Conservation (phyloP, 1,139 yeast genomes). For the Debaryomyces udenii region DNA sequence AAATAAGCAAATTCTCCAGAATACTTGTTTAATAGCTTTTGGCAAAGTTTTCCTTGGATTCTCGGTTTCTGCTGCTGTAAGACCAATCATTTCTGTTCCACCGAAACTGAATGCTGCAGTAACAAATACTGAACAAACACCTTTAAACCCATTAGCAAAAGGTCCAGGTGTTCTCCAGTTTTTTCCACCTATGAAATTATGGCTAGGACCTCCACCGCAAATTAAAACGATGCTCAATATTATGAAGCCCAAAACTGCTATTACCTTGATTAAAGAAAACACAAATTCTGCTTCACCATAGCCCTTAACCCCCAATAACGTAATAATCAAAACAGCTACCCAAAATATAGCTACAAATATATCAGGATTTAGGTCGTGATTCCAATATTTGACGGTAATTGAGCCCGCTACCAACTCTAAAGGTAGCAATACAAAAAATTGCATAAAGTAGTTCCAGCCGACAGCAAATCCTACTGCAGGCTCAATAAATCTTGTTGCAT, state of each 20-base stretch:
- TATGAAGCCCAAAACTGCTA: constrained; percentile 44
- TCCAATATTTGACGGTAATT: constrained; percentile 46
- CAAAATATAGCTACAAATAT: constrained; percentile 44
- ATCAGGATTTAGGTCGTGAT: constrained; percentile 37
- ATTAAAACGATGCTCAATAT: constrained; percentile 45
- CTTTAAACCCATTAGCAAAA: constrained; percentile 48
- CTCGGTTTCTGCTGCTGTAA: constrained; percentile 46
- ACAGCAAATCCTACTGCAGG: constrained; percentile 47
- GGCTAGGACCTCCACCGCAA: constrained; percentile 44
- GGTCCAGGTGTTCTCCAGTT: constrained; percentile 47
- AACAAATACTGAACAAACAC: constrained; percentile 42
- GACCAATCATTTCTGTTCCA: constrained; percentile 46
- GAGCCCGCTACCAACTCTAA: constrained; percentile 46
- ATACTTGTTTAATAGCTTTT: constrained; percentile 47
- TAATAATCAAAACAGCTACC: constrained; percentile 37
- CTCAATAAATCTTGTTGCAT: constrained; percentile 43
- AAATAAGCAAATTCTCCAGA: constrained; percentile 48
- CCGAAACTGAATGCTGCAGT: constrained; percentile 48
- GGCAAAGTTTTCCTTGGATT: constrained; percentile 43
- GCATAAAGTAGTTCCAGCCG: constrained; percentile 49
- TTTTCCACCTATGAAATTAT: constrained; percentile 40
- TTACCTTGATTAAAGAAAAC: constrained; percentile 40
- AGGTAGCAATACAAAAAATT: constrained; percentile 37
- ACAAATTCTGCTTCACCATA: constrained; percentile 50
- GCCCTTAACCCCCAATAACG: constrained; percentile 44